Percentiles rank a stretch among this genome's conserved stretches.
Evolutionary conservation across 1,284 basidiomycete species (phyloP).

Genomic region (Boletus sp.): DNA sequence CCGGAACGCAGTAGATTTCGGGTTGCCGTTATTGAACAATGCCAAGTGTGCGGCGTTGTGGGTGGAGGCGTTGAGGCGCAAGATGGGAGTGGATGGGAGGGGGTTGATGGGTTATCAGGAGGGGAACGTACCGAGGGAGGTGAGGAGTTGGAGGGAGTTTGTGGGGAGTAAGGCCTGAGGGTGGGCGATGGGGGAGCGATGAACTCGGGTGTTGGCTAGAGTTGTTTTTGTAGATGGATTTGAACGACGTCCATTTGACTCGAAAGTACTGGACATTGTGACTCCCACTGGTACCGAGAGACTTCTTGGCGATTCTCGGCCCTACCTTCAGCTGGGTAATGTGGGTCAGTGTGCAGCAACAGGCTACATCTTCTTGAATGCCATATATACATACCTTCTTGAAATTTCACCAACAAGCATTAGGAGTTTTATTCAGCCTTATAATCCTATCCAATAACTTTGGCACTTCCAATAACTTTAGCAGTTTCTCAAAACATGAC

Average conservation of each 20-base stretch:
- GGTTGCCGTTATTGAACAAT: slow-evolving; percentile 88
- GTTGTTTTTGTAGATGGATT: not conserved
- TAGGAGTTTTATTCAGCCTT: no score
- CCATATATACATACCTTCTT: no score
- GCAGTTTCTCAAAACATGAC: no score
- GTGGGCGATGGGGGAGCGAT: not conserved
- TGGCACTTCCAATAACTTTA: no score
- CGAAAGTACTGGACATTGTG: not conserved
- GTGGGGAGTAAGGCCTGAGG: slow-evolving; percentile 62
- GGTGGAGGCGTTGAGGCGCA: slow-evolving; percentile 85
- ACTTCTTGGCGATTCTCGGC: no score
- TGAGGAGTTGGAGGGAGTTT: slow-evolving; percentile 88
- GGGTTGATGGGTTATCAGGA: slow-evolving; percentile 82
- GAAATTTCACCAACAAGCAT: no score
- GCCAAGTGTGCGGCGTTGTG: slow-evolving; percentile 86
- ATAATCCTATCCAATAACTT: no score
- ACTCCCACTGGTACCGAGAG: no score
- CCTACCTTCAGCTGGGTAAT: no score
- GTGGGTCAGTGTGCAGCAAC: no score
- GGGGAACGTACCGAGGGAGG: slow-evolving; percentile 90
- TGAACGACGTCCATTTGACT: not conserved
- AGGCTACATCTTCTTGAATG: no score
- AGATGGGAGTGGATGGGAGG: slow-evolving; percentile 78
- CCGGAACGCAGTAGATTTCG: slow-evolving; percentile 91
- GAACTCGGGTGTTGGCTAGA: not conserved